These are phyloP conservation scores for Pichia inconspicua DNA, from an alignment of 1,139 yeast genomes.

Conservation along the genomic window DNA sequence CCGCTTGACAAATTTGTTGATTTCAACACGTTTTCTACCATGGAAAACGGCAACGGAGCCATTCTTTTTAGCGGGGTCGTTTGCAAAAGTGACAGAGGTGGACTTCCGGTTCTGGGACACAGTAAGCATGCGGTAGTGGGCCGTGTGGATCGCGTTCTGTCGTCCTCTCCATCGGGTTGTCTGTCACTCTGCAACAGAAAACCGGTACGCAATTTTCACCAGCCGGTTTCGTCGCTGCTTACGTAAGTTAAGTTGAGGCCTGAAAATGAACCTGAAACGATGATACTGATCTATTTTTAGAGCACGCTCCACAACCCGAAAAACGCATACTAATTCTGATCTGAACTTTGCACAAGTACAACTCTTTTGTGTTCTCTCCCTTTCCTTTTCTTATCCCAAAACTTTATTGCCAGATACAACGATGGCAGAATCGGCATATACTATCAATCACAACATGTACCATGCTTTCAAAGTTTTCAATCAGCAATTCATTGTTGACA, in stretches of 20 bases:
- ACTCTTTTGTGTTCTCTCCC: not conserved
- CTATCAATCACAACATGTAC: slow-evolving; percentile 40
- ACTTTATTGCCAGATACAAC: not conserved
- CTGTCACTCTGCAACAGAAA: too few relatives aligned
- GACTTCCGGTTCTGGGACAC: not conserved
- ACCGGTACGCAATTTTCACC: too few relatives aligned
- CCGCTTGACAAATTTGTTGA: slow-evolving; percentile 65
- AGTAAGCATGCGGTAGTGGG: not conserved
- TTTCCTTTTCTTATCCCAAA: not conserved
- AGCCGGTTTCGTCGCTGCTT: too few relatives aligned
- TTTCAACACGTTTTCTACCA: slow-evolving; percentile 49
- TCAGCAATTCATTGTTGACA: slow-evolving; percentile 85
- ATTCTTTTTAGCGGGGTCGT: not conserved
- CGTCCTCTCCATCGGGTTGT: not conserved
- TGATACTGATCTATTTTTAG: not conserved
- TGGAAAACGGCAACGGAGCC: not conserved
- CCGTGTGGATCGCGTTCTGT: not conserved
- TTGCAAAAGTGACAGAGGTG: not conserved
- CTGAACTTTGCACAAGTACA: not conserved
- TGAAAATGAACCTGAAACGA: too few relatives aligned
- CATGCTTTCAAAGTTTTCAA: slow-evolving; percentile 53
- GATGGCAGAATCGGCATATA: slow-evolving; percentile 47
- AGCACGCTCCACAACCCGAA: not conserved
- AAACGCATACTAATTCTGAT: not conserved
- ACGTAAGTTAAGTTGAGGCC: too few relatives aligned